Evolutionary conservation across 148 eudicot species (phyloP), one percentile per base, ranked within the genome.

Genomic region (Diospyros kaki): DNA sequence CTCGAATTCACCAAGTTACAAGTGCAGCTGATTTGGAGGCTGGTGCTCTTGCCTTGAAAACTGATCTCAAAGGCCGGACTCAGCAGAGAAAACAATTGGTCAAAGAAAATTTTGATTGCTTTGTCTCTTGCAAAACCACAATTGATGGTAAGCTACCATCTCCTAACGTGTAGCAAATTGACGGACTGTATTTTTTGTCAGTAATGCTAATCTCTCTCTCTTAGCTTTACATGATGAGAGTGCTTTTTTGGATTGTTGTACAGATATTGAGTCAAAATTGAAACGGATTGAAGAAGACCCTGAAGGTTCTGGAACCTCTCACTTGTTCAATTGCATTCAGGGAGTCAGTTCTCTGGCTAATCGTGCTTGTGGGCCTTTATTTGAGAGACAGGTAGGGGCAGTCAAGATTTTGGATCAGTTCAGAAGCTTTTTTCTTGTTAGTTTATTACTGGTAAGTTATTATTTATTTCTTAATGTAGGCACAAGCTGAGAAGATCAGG

Each of bases 401-500:
- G 52, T 67, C 44, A 41, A 73, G 61, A 18, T 69, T 71, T 28
- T 73, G 73, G 41, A 48, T 50, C 63, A 9, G 13, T 44, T 75
- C 46, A 38, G 50, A 41, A 51, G 55, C 62, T 66, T n/a, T 44
- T 64, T 73, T 55, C 38, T 61, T 50, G 43, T 68, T n/a, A 58
- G 77, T 56, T 15, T 61, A 54, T 48, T 39, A 66, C 48, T 60
- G 45, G 41, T 78, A 17, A 60, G 55, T 38, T 66, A 28, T 59
- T 28, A 56, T 65, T 66, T 42, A 65, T 74, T 61, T 55, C 64
- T 63, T 73, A 59, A 58, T 86, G 75, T 78, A 96, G 99, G 99
- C 99, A 51, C 98, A 93, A 89, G 87, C 98, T 50, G 99, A 96
- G 82, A 96, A 96, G 88, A 93, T 96, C 68, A 90, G 99, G 82